These are phyloP conservation scores for Ophiobolus disseminans DNA, from an alignment of 2,329 filamentous ascomycete species.

Conservation along the genomic window DNA sequence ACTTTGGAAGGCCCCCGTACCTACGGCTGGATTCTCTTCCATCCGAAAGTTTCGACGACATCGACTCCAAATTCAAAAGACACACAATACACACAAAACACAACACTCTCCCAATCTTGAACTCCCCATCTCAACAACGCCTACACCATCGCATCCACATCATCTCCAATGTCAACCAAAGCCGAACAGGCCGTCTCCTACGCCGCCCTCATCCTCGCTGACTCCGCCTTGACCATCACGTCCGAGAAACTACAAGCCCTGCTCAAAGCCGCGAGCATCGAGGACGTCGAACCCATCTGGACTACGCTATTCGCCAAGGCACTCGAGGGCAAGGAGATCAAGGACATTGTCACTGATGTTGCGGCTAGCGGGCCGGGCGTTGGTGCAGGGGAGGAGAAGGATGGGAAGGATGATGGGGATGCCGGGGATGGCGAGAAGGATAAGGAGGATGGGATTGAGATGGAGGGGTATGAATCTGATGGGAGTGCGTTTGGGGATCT, in stretches of 20 bases:
- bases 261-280: constrained; percentile 85
- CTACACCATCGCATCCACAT: not conserved
- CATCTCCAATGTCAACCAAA: constrained; percentile 15
- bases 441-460: constrained; percentile 6
- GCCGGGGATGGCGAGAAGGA: constrained; percentile 4
- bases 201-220: constrained; percentile 97
- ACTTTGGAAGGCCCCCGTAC: too few species aligned
- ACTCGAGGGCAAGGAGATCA: constrained; percentile 88
- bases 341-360: constrained; percentile 82
- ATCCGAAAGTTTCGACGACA: too few species aligned
- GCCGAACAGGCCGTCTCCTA: constrained; percentile 76
- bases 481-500: too few species aligned
- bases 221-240: constrained; percentile 95
- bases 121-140: not conserved
- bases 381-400: constrained; percentile 7
- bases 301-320: constrained; percentile 95
- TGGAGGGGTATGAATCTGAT: constrained; percentile 13
- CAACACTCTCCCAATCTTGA: too few species aligned
- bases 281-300: constrained; percentile 97
- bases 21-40: too few species aligned
- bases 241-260: constrained; percentile 94
- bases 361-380: constrained; percentile 55
- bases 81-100: too few species aligned
- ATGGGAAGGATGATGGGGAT: not conserved
- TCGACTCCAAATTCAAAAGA: too few species aligned